Percentiles rank a stretch among this genome's conserved stretches.
phyloP scores from a whole-genome alignment of 768 basidiomycete species.

The Rhizopogon rudus region DNA sequence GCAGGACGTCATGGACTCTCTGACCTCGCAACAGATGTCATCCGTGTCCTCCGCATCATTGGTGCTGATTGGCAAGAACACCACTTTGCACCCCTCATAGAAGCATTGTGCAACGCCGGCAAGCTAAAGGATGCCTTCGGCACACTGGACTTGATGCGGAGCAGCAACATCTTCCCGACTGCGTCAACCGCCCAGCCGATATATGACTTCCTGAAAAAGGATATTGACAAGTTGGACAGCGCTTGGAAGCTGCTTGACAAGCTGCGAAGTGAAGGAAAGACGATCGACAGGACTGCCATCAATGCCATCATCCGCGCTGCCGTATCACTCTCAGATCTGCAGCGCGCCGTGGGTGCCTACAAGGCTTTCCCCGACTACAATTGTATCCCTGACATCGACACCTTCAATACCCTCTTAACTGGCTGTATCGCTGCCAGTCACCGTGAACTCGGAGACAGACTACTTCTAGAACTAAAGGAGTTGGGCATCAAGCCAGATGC shows the following conservation, averaged over 20 bases:
- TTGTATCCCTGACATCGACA: slow-evolving; percentile 53
- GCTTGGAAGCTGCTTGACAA: slow-evolving; percentile 62
- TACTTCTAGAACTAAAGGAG: slow-evolving; percentile 64
- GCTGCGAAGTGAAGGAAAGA: slow-evolving; percentile 46
- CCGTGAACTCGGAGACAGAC: slow-evolving; percentile 60
- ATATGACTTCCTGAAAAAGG: slow-evolving; percentile 38
- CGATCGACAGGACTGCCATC: slow-evolving; percentile 53
- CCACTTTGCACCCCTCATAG: slow-evolving; percentile 75
- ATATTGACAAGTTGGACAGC: slow-evolving; percentile 53
- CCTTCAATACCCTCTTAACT: slow-evolving; percentile 64
- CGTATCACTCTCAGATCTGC: slow-evolving; percentile 56
- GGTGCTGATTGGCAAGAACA: slow-evolving; percentile 54
- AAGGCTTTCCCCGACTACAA: slow-evolving; percentile 52
- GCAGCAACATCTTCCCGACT: slow-evolving; percentile 43
- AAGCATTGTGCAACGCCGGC: slow-evolving; percentile 58
- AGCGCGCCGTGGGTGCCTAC: slow-evolving; percentile 76
- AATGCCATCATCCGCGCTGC: slow-evolving; percentile 67
- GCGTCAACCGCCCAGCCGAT: slow-evolving; percentile 52
- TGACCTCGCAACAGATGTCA: slow-evolving; percentile 60
- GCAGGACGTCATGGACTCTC: slow-evolving; percentile 71
- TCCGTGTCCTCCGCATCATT: slow-evolving; percentile 48
- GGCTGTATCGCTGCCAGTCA: slow-evolving; percentile 59
- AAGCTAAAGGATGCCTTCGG: slow-evolving; percentile 60
- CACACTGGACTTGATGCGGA: slow-evolving; percentile 56
- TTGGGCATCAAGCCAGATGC: slow-evolving; percentile 49